These are phyloP conservation scores for Cotoneaster glaucophyllus DNA, from an alignment of 306 rosid species.

Conservation along the genomic window DNA sequence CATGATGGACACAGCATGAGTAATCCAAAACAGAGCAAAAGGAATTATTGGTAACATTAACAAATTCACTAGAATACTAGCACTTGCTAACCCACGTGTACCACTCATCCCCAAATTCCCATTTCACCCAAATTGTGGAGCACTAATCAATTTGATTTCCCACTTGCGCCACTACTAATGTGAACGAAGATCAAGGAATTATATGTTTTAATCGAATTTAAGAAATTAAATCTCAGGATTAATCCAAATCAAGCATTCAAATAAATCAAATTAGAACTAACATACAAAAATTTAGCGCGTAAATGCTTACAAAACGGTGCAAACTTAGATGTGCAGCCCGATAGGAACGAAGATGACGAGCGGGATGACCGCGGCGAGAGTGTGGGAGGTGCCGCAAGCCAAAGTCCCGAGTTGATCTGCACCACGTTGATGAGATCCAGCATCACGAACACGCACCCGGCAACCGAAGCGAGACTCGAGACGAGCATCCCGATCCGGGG, in stretches of 20 bases:
- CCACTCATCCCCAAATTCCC: not conserved
- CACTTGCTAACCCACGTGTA: not conserved
- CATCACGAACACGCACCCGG: constrained; percentile 64
- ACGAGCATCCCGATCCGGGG: constrained; percentile 75
- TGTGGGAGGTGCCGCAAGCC: constrained; percentile 53
- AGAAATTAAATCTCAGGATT: not conserved
- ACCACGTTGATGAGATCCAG: constrained; percentile 64
- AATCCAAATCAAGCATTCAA: not conserved
- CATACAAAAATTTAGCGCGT: constrained; percentile 34
- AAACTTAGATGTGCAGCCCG: constrained; percentile 47
- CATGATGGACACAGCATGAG: not conserved
- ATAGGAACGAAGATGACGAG: constrained; percentile 59
- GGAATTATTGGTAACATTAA: not conserved
- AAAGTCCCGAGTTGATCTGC: constrained; percentile 88
- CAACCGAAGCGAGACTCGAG: constrained; percentile 65
- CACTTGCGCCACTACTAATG: not conserved
- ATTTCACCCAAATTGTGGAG: not conserved
- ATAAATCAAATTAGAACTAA: not conserved
- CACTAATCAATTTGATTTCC: not conserved
- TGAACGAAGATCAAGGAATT: not conserved
- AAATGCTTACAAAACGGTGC: constrained; percentile 61
- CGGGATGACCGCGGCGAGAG: constrained; percentile 57
- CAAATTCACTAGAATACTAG: not conserved
- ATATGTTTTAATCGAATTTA: constrained; percentile 11
- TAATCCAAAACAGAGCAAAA: not conserved